These are phyloP conservation scores for Rickenella mellea DNA, from an alignment of 768 basidiomycete genomes.

Conservation along the genomic window DNA sequence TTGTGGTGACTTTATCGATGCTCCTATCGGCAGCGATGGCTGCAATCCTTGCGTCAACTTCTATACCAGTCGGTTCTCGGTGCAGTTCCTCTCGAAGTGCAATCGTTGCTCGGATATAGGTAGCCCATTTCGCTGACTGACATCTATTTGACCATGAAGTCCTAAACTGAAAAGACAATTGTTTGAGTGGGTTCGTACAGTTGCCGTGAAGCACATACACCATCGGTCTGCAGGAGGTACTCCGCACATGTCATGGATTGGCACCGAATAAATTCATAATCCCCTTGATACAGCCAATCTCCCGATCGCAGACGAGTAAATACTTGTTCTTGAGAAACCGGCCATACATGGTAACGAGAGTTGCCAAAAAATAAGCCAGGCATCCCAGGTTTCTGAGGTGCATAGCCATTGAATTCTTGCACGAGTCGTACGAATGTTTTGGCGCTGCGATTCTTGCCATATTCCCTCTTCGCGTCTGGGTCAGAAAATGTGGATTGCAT, in stretches of 20 bases:
- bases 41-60: slow-evolving; percentile 11
- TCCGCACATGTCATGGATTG: slow-evolving; percentile 16
- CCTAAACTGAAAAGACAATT: slow-evolving; percentile 20
- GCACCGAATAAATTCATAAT: slow-evolving; percentile 13
- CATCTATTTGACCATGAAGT: slow-evolving; percentile 16
- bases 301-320: neutral
- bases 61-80: slow-evolving; percentile 17
- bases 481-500: slow-evolving; percentile 18
- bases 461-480: slow-evolving; percentile 10
- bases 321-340: no score
- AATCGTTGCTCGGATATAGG: no score
- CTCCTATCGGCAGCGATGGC: slow-evolving; percentile 1
- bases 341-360: neutral
- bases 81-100: no score
- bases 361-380: slow-evolving; percentile 16
- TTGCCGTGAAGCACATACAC: neutral
- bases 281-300: slow-evolving; percentile 22
- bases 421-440: slow-evolving; percentile 25
- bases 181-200: neutral
- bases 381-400: slow-evolving; percentile 24
- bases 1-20: slow-evolving; percentile 9
- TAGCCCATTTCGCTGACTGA: slow-evolving; percentile 19
- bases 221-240: slow-evolving; percentile 9
- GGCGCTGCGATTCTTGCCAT: slow-evolving; percentile 18
- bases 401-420: slow-evolving; percentile 22